Percentiles rank a stretch among this genome's conserved stretches.
phyloP scores from a whole-genome alignment of 176 grass and related monocot species.

The Hsuehochloa calcarea region DNA sequence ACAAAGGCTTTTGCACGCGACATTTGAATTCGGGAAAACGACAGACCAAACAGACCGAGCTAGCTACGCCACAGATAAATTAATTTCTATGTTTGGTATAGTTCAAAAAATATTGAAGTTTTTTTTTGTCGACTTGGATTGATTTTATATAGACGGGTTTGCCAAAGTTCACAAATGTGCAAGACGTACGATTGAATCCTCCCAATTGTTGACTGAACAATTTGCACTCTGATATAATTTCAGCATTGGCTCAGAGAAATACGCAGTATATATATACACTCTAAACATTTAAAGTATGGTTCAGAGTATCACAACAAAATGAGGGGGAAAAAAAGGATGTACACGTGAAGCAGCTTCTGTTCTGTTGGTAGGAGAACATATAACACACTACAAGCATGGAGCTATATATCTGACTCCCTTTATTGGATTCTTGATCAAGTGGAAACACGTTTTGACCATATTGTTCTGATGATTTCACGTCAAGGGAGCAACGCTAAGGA shows the following conservation, averaged over 20 bases:
- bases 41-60: too few relatives aligned
- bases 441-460: constrained; percentile 20
- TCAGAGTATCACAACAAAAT: background rate
- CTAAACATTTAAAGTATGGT: background rate
- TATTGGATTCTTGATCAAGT: constrained; percentile 2
- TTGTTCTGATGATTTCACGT: constrained; percentile 19
- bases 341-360: background rate
- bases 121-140: background rate
- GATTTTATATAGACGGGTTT: background rate
- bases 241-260: background rate
- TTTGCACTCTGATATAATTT: background rate
- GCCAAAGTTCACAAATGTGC: background rate
- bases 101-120: background rate
- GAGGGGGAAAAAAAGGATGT: too few relatives aligned
- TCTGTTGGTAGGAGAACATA: background rate
- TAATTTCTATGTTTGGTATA: background rate
- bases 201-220: background rate
- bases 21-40: background rate
- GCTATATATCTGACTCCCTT: background rate
- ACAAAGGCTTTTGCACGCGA: background rate
- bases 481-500: background rate
- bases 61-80: too few relatives aligned
- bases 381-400: constrained; percentile 2
- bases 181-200: background rate
- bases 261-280: too few relatives aligned